Base-by-base conservation (phyloP, 2,329 filamentous ascomycete species). In the Hypomyces perniciosus region DNA sequence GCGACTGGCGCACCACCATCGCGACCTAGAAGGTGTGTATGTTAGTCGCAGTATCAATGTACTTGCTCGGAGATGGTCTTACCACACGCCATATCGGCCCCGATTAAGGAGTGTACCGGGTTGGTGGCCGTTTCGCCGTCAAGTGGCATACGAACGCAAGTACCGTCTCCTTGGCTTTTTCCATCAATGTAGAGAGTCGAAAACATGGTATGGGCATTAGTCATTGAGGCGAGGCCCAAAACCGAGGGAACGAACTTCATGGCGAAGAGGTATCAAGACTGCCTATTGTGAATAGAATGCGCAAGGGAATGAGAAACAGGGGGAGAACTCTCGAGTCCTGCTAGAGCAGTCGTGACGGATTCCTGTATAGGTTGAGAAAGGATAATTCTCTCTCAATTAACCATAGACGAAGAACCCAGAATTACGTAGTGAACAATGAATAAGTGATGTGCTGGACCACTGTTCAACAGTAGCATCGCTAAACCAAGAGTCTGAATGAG, bases 81-180 rank as follows among this genome's bases (percentile, higher is more conserved):
- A 85, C 85, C 86, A 63, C 86, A 90, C 35, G 84, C 84, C 80
- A 90, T 85, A 54, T 83, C 81, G 29, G 76, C 65, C 57, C 79
- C 81, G 10, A 68, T 64, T 12, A 89, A 64, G 54, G 79, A 72
- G 4, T 69, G 68, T 47, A 90, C 74, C 29, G 85, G 86, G 34
- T 65, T 66, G 5, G 78, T 85, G 45, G 78, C 74, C 0, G 72
- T 77, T 6, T 66, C 64, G 3, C 73, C 68, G 49, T 80, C 69
- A 38, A 68, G 72, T 48, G 79, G 79, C 78, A 86, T 85, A 39
- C 86, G 83, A 46, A 90, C 77, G 60, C 85, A 89, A 28, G 82
- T 84, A 30, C 80, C 86, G 61, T 87, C 82, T 54, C 86, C 86
- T 66, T 89, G 82, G 59, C 78, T 76, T 44, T 76, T 67, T 53